Evolutionary conservation across 1,284 basidiomycete species (phyloP).

Genomic region (Rhodotorula mucilaginosa): DNA sequence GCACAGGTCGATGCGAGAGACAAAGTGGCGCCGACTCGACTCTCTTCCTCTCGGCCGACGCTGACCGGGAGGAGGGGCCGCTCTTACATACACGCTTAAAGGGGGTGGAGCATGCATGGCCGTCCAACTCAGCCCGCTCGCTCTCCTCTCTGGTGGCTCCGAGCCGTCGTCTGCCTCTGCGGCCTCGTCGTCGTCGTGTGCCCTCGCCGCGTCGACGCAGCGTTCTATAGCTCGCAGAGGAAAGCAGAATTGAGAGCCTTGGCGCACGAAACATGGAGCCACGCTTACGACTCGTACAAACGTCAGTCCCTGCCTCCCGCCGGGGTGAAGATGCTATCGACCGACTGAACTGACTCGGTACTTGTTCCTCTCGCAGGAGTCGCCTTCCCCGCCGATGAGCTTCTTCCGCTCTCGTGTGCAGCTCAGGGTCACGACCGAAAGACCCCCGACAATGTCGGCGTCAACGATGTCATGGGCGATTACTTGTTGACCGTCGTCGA

Average conservation of each 20-base stretch:
- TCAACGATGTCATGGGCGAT: conserved; percentile 82
- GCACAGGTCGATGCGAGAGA: not conserved
- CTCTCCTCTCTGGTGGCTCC: not conserved
- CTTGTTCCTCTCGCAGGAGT: conserved; percentile 3
- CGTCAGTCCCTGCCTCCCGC: not conserved
- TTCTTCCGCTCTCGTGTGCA: conserved; percentile 79
- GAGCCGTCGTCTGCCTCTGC: not conserved
- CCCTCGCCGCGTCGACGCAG: not conserved
- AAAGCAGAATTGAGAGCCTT: conserved; percentile 22
- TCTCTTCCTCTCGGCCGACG: not conserved
- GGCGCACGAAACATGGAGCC: conserved; percentile 27
- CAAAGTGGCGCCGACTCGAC: not conserved
- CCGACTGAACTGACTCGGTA: not conserved
- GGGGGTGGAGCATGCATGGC: conserved; percentile 1
- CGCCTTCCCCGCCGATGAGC: conserved; percentile 56
- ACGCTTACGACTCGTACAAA: conserved; percentile 35
- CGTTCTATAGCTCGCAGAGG: conserved; percentile 25
- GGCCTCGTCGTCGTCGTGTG: not conserved
- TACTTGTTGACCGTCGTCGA: conserved; percentile 79
- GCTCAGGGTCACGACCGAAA: conserved; percentile 74
- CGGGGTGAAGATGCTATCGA: no score
- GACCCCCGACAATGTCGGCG: conserved; percentile 48
- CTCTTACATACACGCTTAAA: not conserved
- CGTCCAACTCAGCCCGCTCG: not conserved
- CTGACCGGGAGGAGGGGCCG: not conserved